These are phyloP conservation scores for Wallacemonas sp. DNA, from an alignment of 208 protist genomes.

Conservation along the genomic window DNA sequence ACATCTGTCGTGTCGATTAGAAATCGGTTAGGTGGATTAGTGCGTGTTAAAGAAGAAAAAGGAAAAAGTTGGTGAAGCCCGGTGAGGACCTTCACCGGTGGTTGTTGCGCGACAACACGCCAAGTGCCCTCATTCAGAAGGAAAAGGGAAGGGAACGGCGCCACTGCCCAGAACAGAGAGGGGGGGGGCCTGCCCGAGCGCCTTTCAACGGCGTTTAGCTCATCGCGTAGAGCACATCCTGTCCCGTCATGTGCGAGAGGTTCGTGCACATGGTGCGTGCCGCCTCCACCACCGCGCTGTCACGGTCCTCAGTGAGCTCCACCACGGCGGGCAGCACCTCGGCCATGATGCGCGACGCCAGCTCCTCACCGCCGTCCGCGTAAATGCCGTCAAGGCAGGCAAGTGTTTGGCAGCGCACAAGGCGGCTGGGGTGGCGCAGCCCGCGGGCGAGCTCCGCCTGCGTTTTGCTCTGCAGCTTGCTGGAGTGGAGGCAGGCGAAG, in stretches of 20 bases:
- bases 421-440: slow-evolving; percentile 70
- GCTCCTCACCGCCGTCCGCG: slow-evolving; percentile 86
- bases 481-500: slow-evolving; percentile 66
- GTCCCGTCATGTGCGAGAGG: slow-evolving; percentile 83
- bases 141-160: slow-evolving; percentile 10
- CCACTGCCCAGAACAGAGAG: too few species aligned
- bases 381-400: slow-evolving; percentile 80
- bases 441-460: slow-evolving; percentile 78
- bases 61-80: background rate
- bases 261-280: slow-evolving; percentile 78
- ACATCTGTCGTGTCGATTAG: too few species aligned
- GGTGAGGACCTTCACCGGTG: too few species aligned
- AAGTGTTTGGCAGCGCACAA: slow-evolving; percentile 69
- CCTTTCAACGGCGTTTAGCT: too few species aligned
- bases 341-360: slow-evolving; percentile 86
- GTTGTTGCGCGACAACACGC: too few species aligned
- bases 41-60: background rate
- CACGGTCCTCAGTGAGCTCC: slow-evolving; percentile 84
- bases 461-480: slow-evolving; percentile 79
- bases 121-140: slow-evolving; percentile 4
- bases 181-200: too few species aligned
- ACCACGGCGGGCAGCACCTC: slow-evolving; percentile 89
- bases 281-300: slow-evolving; percentile 80
- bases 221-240: slow-evolving; percentile 90
- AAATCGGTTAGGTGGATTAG: too few species aligned